These are phyloP conservation scores for Cladorrhinum samala DNA, from an alignment of 495 filamentous ascomycete species.

Conservation along the genomic window DNA sequence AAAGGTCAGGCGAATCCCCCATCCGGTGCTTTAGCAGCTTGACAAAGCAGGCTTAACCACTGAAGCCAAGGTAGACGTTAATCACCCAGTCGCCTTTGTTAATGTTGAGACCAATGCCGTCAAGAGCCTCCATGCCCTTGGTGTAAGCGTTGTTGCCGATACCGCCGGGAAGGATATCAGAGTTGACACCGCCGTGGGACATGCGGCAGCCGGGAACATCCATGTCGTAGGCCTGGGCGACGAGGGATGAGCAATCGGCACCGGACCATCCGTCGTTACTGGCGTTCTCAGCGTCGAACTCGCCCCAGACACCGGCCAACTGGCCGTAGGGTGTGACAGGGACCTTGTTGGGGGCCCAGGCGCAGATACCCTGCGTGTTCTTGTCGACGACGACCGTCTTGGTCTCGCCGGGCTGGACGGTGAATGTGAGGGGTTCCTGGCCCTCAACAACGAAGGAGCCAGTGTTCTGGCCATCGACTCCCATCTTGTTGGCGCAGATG, in stretches of 20 bases:
- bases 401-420: conserved; percentile 26
- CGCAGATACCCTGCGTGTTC: conserved; percentile 33
- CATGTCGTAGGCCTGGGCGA: conserved; percentile 25
- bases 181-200: conserved; percentile 26
- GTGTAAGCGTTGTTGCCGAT: conserved; percentile 31
- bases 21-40: too few species aligned
- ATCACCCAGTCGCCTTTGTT: conserved; percentile 11
- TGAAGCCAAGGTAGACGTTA: conserved; percentile 23
- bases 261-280: conserved; percentile 35
- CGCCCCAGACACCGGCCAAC: conserved; percentile 30
- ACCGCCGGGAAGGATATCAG: conserved; percentile 28
- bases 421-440: conserved; percentile 26
- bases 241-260: conserved; percentile 33
- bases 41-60: conserved; percentile 4
- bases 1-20: neutral
- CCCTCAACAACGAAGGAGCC: conserved; percentile 26
- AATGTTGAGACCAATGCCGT: conserved; percentile 34
- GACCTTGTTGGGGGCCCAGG: conserved; percentile 19
- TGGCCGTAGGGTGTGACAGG: conserved; percentile 22
- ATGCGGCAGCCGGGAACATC: conserved; percentile 31
- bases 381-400: conserved; percentile 28
- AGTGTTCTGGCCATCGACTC: conserved; percentile 22
- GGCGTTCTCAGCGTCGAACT: conserved; percentile 31
- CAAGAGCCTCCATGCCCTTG: conserved; percentile 28
- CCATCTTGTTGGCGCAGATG: conserved; percentile 35